Evolutionary conservation across 805 yeast genomes (phyloP).

Genomic region (Lipomyces sp.): DNA sequence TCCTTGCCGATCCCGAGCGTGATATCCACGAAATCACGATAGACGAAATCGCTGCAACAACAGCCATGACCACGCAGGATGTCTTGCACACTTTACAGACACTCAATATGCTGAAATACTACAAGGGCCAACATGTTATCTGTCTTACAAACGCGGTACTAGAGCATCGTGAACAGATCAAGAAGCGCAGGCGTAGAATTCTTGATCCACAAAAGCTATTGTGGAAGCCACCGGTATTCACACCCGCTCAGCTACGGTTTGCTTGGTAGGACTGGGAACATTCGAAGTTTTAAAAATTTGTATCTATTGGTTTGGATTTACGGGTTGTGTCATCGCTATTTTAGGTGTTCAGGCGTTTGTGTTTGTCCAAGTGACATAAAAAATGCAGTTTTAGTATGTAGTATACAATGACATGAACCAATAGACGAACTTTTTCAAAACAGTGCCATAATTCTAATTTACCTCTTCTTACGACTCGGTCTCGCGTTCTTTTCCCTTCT

Average conservation of each 20-base stretch:
- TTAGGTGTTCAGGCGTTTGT: background rate
- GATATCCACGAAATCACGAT: conserved; percentile 52
- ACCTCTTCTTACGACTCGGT: conserved; percentile 48
- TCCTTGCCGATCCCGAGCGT: conserved; percentile 46
- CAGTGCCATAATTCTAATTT: too few species aligned
- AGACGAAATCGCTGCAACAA: conserved; percentile 80
- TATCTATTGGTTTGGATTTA: background rate
- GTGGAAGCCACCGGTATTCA: conserved; percentile 94
- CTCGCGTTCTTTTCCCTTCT: conserved; percentile 82
- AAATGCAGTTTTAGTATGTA: too few species aligned
- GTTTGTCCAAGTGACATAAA: background rate
- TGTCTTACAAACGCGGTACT: conserved; percentile 79
- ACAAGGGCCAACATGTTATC: conserved; percentile 92
- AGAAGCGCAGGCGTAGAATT: conserved; percentile 64
- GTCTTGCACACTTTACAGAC: conserved; percentile 91
- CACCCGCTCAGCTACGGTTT: conserved; percentile 92
- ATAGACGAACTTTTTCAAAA: too few species aligned
- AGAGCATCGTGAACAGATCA: conserved; percentile 66
- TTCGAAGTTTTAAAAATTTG: too few species aligned
- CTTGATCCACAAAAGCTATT: conserved; percentile 67
- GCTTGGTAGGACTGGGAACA: too few species aligned
- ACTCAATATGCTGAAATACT: conserved; percentile 81
- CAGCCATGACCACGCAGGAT: conserved; percentile 96
- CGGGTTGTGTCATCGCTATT: background rate
- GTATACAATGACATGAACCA: too few species aligned